Base-by-base conservation (phyloP, 2,329 filamentous ascomycete species). In the Ophiosphaerella herpotricha region DNA sequence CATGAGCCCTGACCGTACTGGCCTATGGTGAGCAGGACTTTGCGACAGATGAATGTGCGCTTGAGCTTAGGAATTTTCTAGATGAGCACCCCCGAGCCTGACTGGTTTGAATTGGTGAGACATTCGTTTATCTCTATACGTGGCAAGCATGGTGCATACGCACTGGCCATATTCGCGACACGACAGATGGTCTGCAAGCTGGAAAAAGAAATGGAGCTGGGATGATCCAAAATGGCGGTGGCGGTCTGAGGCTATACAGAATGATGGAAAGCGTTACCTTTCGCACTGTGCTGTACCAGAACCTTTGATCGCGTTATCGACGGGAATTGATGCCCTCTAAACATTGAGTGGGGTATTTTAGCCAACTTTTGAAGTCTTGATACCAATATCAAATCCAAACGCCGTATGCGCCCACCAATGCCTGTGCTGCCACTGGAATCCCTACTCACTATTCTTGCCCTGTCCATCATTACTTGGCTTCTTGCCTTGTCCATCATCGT, bases 401-500 rank as follows among this genome's bases (percentile, higher is more conserved):
- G 26, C 26, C 16, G 9, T 24, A 39, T 39, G 36, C 36, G 36
- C n/a, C 36, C 8, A 23, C 18, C 7, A 12, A 39, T 39, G 36
- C 36, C 18, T 39, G 40, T 26, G 34, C 23, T 16, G 12, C 38
- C 39, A 44, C 35, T 23, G 16, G 16, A 13, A 40, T 35, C 13
- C 21, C 3, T 5, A 14, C n/a, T 16, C 23, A 26, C 46, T 41
- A 68, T 34, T 63, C 60, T 31, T 64, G 18, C 18, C 18, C 18
- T 21, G 18, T 21, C 18, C 18, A 21, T 21, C 18, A 4, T 21
- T 29, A 8, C 26, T 29, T 11, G 26, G 2, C 48, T 67, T 66
- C 24, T 18, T 35, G 9, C 56, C 53, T 12, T 54, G 54, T 4
- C 58, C 60, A 41, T 60, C 63, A 52, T 63, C 57, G 44, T 63